These are phyloP conservation scores for Polyplosphaeria fusca DNA, from an alignment of 495 filamentous ascomycete genomes.

Conservation along the genomic window DNA sequence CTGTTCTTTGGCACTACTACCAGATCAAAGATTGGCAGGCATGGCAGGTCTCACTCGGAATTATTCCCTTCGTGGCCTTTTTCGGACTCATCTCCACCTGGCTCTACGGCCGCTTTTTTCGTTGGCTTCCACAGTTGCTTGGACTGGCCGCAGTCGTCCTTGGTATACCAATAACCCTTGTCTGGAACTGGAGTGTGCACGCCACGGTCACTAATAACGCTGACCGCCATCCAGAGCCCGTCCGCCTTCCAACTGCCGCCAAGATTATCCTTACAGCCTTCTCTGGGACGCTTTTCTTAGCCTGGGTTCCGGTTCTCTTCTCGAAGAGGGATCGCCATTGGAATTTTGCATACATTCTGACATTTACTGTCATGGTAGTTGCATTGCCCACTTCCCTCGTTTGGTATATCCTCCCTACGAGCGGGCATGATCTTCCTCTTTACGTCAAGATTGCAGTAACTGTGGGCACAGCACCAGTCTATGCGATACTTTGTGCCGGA, in stretches of 20 bases:
- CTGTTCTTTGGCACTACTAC: constrained; percentile 2
- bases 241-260: no score
- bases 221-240: no score
- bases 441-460: not conserved
- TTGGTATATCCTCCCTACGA: not conserved
- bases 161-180: not conserved
- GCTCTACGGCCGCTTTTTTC: not conserved
- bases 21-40: not conserved
- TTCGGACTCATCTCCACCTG: not conserved
- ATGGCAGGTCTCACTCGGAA: not conserved
- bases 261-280: not conserved
- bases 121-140: not conserved
- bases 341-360: no score
- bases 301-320: not conserved
- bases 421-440: not conserved
- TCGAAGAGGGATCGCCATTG: not conserved
- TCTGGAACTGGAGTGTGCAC: no score
- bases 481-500: no score
- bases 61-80: not conserved
- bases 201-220: no score
- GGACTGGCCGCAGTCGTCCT: not conserved
- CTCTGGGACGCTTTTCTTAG: not conserved
- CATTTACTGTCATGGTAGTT: not conserved
- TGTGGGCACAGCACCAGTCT: not conserved
- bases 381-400: not conserved